A percentile compares a stretch with the other conserved stretches of the same genome.
These are phyloP conservation scores for Penicillium occitanis DNA, from an alignment of 2,329 filamentous ascomycete species.

Conservation along the genomic window DNA sequence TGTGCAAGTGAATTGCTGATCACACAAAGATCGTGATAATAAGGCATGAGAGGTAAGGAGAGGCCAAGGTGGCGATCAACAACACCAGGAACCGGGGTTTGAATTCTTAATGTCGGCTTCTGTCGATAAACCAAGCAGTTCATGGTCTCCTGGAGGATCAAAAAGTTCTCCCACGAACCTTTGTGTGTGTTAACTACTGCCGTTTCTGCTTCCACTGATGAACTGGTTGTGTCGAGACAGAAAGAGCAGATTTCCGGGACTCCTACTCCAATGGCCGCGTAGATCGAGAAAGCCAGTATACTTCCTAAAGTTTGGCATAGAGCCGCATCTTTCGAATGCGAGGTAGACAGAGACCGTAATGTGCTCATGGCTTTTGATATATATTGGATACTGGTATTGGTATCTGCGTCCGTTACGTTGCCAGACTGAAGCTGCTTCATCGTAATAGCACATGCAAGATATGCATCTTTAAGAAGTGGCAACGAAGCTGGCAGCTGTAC, in stretches of 20 bases:
- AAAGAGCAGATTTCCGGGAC: slow-evolving; percentile 16
- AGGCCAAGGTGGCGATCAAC: slow-evolving; percentile 16
- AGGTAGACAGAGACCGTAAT: slow-evolving; percentile 7
- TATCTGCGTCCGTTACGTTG: neutral
- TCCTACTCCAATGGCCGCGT: slow-evolving; percentile 13
- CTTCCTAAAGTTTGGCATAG: slow-evolving; percentile 13
- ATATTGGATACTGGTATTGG: slow-evolving; percentile 3
- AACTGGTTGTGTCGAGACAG: slow-evolving; percentile 2
- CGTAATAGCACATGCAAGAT: slow-evolving; percentile 19
- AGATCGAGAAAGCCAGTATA: slow-evolving; percentile 13
- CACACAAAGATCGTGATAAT: slow-evolving; percentile 14
- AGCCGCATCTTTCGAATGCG: neutral
- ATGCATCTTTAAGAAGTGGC: slow-evolving; percentile 14
- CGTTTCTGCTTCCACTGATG: neutral
- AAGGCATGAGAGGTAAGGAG: slow-evolving; percentile 14
- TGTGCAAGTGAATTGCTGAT: slow-evolving; percentile 9
- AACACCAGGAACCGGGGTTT: neutral
- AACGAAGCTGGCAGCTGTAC: neutral
- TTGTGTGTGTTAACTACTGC: neutral
- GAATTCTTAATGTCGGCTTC: slow-evolving; percentile 14
- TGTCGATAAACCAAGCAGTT: slow-evolving; percentile 11
- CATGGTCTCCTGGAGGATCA: slow-evolving; percentile 16
- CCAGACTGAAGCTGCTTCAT: slow-evolving; percentile 12
- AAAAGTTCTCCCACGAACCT: slow-evolving; percentile 10
- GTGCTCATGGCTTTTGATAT: slow-evolving; percentile 10